phyloP scores from a whole-genome alignment of 2,329 filamentous ascomycete genomes.

The Aspergillus chevalieri region DNA sequence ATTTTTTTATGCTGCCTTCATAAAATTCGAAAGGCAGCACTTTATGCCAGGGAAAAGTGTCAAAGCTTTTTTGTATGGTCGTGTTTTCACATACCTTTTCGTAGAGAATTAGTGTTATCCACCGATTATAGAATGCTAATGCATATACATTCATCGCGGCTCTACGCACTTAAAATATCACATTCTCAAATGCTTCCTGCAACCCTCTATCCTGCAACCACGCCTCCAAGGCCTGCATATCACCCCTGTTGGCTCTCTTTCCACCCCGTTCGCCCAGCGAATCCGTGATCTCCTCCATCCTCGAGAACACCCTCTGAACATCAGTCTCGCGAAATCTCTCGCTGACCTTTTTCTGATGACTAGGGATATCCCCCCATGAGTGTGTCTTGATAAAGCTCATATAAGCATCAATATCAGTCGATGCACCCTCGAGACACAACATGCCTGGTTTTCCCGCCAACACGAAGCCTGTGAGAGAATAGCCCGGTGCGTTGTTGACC shows the following conservation, averaged over 20 bases:
- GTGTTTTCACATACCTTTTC: too few species aligned
- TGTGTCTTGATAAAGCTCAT: conserved; percentile 61
- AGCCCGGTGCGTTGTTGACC: conserved; percentile 48
- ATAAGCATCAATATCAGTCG: conserved; percentile 49
- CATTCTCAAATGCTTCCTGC: conserved; percentile 26
- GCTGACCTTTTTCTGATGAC: conserved; percentile 58
- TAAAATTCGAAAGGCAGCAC: not conserved
- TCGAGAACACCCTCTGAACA: conserved; percentile 21
- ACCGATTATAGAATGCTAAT: too few species aligned
- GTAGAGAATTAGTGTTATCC: too few species aligned
- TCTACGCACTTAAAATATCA: conserved; percentile 20
- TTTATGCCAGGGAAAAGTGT: too few species aligned
- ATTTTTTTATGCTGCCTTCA: not conserved
- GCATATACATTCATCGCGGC: not conserved
- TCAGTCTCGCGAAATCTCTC: conserved; percentile 46
- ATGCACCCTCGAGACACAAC: conserved; percentile 31
- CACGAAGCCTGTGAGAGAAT: conserved; percentile 54
- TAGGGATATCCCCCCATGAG: conserved; percentile 58
- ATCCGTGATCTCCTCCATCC: conserved; percentile 31
- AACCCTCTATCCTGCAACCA: conserved; percentile 23
- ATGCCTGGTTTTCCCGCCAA: conserved; percentile 55
- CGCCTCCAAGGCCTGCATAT: conserved; percentile 30
- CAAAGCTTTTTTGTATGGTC: too few species aligned
- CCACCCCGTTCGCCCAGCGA: conserved; percentile 27
- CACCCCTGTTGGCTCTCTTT: conserved; percentile 27